A percentile compares a stretch with the other conserved stretches of the same genome.
These are phyloP conservation scores for Lecanoromycetidae sp. DNA, from an alignment of 2,329 filamentous ascomycete genomes.

Conservation along the genomic window DNA sequence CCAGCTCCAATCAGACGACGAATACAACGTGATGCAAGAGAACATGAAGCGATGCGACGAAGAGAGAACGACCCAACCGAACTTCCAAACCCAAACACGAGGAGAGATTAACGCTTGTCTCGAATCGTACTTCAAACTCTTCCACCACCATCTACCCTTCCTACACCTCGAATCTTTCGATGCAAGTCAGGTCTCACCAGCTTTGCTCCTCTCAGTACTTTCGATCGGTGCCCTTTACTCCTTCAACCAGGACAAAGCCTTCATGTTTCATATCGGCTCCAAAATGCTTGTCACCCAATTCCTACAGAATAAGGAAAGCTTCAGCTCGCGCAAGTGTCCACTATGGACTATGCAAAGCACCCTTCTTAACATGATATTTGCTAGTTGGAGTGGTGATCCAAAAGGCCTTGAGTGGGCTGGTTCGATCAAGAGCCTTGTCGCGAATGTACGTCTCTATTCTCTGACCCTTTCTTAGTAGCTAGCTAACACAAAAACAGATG, in stretches of 20 bases:
- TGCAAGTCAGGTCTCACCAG: constrained; percentile 65
- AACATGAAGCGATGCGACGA: constrained; percentile 72
- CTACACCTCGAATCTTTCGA: constrained; percentile 85
- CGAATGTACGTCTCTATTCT: constrained; percentile 50
- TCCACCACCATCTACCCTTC: constrained; percentile 94
- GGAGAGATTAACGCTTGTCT: constrained; percentile 80
- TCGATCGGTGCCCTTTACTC: constrained; percentile 95
- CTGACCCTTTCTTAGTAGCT: background rate
- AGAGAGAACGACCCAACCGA: constrained; percentile 72
- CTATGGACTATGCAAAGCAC: constrained; percentile 98
- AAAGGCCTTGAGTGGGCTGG: constrained; percentile 98
- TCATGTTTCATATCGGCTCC: constrained; percentile 92
- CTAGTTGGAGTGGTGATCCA: constrained; percentile 96
- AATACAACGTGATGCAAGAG: constrained; percentile 72
- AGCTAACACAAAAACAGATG: constrained; percentile 45
- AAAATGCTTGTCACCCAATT: constrained; percentile 97
- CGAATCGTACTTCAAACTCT: constrained; percentile 90
- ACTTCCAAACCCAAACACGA: constrained; percentile 74
- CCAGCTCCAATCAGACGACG: constrained; percentile 71
- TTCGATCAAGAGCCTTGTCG: constrained; percentile 93
- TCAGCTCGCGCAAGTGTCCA: constrained; percentile 93
- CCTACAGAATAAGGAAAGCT: constrained; percentile 95
- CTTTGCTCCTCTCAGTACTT: constrained; percentile 75
- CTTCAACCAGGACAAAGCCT: constrained; percentile 93
- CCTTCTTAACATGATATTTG: constrained; percentile 95